A percentile compares a stretch with the other conserved stretches of the same genome.
Evolutionary conservation across 2,329 filamentous ascomycete genomes (phyloP).

Genomic region (Corynespora cassiicola): DNA sequence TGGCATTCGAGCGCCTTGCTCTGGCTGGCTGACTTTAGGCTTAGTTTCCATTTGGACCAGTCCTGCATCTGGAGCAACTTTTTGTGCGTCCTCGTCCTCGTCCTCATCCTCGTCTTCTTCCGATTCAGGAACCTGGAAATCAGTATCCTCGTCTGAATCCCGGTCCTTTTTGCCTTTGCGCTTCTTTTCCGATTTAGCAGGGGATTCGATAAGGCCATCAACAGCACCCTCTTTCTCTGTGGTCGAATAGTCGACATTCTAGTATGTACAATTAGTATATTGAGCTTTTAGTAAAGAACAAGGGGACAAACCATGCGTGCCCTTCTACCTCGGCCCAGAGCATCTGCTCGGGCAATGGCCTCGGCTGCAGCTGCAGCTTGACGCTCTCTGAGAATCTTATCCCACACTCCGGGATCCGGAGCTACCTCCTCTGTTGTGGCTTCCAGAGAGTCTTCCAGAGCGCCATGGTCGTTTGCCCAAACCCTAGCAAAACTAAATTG

Average conservation of each 20-base stretch:
- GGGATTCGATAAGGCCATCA: slow-evolving; percentile 8
- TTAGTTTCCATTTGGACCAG: no score
- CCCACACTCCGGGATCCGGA: slow-evolving; percentile 79
- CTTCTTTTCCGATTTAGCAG: slow-evolving; percentile 29
- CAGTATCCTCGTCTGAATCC: slow-evolving; percentile 55
- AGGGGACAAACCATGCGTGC: slow-evolving; percentile 62
- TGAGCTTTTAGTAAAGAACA: neutral
- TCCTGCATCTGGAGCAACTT: no score
- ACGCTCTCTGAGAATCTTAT: slow-evolving; percentile 83
- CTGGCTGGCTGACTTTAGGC: no score
- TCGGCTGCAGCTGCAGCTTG: slow-evolving; percentile 79
- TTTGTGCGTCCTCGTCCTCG: slow-evolving; percentile 9
- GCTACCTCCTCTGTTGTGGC: slow-evolving; percentile 60
- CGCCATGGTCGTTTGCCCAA: slow-evolving; percentile 83
- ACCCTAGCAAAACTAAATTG: slow-evolving; percentile 91
- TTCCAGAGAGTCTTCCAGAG: slow-evolving; percentile 69
- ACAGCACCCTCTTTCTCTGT: slow-evolving; percentile 30
- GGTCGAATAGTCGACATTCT: slow-evolving; percentile 57
- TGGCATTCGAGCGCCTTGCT: no score
- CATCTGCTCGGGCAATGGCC: slow-evolving; percentile 69
- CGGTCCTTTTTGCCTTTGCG: slow-evolving; percentile 34
- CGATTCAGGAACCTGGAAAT: slow-evolving; percentile 52
- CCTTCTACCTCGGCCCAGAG: slow-evolving; percentile 85
- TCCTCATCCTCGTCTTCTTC: slow-evolving; percentile 28
- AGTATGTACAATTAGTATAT: slow-evolving; percentile 6